These are phyloP conservation scores for Flaveria trinervia DNA, from an alignment of 129 eudicot species.

Conservation along the genomic window DNA sequence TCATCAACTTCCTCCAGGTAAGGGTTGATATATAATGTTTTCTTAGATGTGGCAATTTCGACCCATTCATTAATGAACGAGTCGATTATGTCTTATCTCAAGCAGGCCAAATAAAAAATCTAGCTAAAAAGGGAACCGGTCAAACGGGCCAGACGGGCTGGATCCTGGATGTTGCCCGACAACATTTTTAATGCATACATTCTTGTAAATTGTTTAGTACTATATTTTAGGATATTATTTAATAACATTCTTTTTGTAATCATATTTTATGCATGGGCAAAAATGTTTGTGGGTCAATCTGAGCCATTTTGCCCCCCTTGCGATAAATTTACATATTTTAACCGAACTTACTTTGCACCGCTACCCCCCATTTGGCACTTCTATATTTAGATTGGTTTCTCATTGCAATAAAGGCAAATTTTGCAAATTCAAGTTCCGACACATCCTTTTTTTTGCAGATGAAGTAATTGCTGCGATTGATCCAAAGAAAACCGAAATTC, in stretches of 20 bases:
- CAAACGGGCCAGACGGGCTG: neutral
- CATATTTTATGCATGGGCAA: neutral
- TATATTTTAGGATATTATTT: neutral
- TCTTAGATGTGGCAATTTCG: constrained; percentile 3
- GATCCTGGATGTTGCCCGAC: neutral
- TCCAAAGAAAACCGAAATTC: constrained; percentile 81
- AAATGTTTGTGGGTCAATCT: constrained; percentile 6
- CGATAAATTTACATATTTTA: neutral
- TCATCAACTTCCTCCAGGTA: constrained; percentile 76
- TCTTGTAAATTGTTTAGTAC: neutral
- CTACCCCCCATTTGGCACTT: neutral
- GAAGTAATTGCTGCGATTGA: constrained; percentile 83
- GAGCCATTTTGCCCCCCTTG: constrained; percentile 3
- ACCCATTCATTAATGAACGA: neutral
- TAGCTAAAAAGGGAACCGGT: neutral
- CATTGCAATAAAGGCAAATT: neutral
- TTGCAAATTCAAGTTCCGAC: constrained; percentile 15
- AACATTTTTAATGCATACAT: neutral
- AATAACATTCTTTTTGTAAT: neutral
- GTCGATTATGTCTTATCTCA: neutral
- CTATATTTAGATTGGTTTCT: neutral
- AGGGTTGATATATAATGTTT: constrained; percentile 16
- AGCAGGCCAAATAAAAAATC: neutral
- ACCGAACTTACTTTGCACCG: neutral
- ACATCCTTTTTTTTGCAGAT: constrained; percentile 49